Evolutionary conservation across 2,329 filamentous ascomycete species (phyloP), one percentile per base, ranked within the genome.

Genomic region (Bretziella fagacearum): DNA sequence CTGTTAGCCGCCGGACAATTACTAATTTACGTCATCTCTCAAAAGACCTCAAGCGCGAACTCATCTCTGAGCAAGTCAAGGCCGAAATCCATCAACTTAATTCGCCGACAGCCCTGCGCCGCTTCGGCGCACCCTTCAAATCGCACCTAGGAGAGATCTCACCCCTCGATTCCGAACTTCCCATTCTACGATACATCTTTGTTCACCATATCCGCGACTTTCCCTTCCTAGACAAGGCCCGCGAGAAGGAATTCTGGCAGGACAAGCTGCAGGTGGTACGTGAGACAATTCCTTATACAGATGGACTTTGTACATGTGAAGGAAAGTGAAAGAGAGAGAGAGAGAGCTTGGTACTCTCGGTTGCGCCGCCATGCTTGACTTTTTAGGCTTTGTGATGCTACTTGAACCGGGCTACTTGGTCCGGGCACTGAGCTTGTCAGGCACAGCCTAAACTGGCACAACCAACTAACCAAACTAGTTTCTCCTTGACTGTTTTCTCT

Each of bases 201-300:
- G 91, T 96, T 47, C 82, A 96, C 60, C 87, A 96, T 77, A 78
- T 98, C 51, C 85, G 91, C 58, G 93, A 96, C 57, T 98, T 98
- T 57, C 91, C 91, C 1, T 98, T 98, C 59, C 74, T 98, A 53
- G 86, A 98, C 63, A 85, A 93, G 69, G 91, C 91, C 18, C 81
- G 77, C 58, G 91, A 98, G 71, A 94, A 96, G 72, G 91, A 98
- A 64, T 98, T 98, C 58, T 98, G 91, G 91, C 91, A 98, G 65
- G 86, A 96, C 60, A 96, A 93, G 62, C 68, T 98, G 51, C 91
- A 98, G 68, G 76, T 87, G 59, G 84, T 93, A 65, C 55, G 82
- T 78, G 36, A 20, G 29, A 39, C 20, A 26, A 35, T 11, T 20
- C 13, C 23, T 29, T 48, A 32, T 25, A 33, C 47, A 41, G 15